Conservation (phyloP, 2,329 filamentous ascomycete genomes). For the Kalmusia sp. region DNA sequence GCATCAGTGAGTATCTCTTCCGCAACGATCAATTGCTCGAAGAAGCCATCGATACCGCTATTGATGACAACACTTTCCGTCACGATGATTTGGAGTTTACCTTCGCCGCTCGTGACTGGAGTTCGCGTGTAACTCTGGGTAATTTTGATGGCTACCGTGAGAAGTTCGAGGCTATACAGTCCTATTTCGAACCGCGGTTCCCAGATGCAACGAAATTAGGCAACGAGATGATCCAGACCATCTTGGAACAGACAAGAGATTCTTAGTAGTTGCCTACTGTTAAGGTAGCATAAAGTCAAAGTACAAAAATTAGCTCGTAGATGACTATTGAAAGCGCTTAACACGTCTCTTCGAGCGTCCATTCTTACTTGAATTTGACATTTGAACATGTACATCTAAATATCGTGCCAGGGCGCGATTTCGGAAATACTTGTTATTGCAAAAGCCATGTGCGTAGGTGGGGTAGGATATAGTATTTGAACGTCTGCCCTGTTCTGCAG, state of each 20-base stretch:
- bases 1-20: constrained; percentile 97
- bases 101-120: constrained; percentile 95
- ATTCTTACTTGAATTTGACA: too few species aligned
- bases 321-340: too few species aligned
- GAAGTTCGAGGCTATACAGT: constrained; percentile 87
- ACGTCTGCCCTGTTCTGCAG: constrained; percentile 4
- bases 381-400: too few species aligned
- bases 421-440: too few species aligned
- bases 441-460: too few species aligned
- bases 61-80: constrained; percentile 91
- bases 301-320: too few species aligned
- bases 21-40: constrained; percentile 81
- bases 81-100: constrained; percentile 97
- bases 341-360: too few species aligned
- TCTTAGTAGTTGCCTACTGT: constrained; percentile 6
- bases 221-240: constrained; percentile 97
- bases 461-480: too few species aligned
- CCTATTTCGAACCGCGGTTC: constrained; percentile 91
- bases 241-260: constrained; percentile 75
- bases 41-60: constrained; percentile 82
- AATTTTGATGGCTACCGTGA: constrained; percentile 94
- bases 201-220: constrained; percentile 85
- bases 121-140: constrained; percentile 87
- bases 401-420: too few species aligned
- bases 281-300: too few species aligned